phyloP scores from a whole-genome alignment of 164 flowering plant genomes.

The Magnolia sinica region DNA sequence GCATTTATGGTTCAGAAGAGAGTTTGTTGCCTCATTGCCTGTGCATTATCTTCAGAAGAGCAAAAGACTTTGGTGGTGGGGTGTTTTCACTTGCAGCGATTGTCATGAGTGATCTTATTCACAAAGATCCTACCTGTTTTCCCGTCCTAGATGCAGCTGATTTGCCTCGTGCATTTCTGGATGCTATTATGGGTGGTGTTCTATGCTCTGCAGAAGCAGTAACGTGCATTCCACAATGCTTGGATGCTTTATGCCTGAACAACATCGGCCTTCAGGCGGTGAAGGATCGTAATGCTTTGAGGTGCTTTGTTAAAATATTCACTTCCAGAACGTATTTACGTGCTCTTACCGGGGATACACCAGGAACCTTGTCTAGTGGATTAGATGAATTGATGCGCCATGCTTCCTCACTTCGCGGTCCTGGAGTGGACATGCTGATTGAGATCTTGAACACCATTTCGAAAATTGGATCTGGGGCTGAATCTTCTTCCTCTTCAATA shows the following conservation, averaged over 20 bases:
- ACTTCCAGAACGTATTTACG: slow-evolving; percentile 73
- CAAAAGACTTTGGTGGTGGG: slow-evolving; percentile 95
- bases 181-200: slow-evolving; percentile 82
- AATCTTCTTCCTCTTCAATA: slow-evolving; percentile 30
- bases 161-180: slow-evolving; percentile 78
- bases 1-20: slow-evolving; percentile 72
- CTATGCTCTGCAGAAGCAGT: slow-evolving; percentile 84
- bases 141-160: slow-evolving; percentile 73
- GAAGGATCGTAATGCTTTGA: slow-evolving; percentile 75
- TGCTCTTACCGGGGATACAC: slow-evolving; percentile 64
- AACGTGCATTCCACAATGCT: slow-evolving; percentile 84
- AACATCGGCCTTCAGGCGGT: slow-evolving; percentile 86
- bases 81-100: slow-evolving; percentile 91
- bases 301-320: slow-evolving; percentile 84
- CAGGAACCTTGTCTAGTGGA: slow-evolving; percentile 73
- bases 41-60: slow-evolving; percentile 65
- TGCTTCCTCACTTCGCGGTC: slow-evolving; percentile 70
- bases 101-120: slow-evolving; percentile 94
- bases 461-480: slow-evolving; percentile 63
- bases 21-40: slow-evolving; percentile 76
- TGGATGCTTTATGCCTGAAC: slow-evolving; percentile 90
- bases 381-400: slow-evolving; percentile 94
- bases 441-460: slow-evolving; percentile 60
- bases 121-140: slow-evolving; percentile 87
- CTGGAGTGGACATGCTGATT: slow-evolving; percentile 81